phyloP scores from a whole-genome alignment of 2,329 filamentous ascomycete genomes.

The Fusarium dlaminii region DNA sequence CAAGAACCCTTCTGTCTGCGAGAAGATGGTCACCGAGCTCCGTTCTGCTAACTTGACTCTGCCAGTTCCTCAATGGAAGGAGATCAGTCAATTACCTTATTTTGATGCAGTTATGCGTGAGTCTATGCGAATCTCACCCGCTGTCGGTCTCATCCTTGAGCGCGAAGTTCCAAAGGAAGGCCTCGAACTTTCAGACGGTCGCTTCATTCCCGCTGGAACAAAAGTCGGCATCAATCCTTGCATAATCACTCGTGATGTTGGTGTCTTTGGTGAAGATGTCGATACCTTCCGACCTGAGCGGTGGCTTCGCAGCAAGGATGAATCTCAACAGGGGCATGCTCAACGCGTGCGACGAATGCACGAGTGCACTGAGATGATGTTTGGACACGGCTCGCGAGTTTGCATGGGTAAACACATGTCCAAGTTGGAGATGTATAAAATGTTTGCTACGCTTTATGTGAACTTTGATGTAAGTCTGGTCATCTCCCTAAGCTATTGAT shows the following conservation, averaged over 20 bases:
- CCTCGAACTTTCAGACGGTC: constrained; percentile 12
- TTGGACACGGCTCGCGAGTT: constrained; percentile 24
- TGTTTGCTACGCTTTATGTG: constrained; percentile 29
- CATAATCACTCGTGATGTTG: constrained; percentile 18
- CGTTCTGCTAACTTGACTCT: constrained; percentile 2
- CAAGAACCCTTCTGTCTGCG: constrained; percentile 10
- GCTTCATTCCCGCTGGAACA: constrained; percentile 10
- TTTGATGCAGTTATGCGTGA: constrained; percentile 33
- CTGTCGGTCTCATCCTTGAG: constrained; percentile 20
- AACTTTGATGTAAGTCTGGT: constrained; percentile 21
- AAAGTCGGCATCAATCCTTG: constrained; percentile 32
- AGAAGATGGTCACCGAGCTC: constrained; percentile 29
- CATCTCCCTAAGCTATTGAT: accelerated
- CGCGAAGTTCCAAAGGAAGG: constrained; percentile 23
- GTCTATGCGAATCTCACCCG: constrained; percentile 21
- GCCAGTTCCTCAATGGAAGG: constrained; percentile 27
- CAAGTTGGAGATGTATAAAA: constrained; percentile 31
- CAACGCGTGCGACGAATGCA: constrained; percentile 19
- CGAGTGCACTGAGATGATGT: constrained; percentile 31
- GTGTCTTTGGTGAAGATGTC: constrained; percentile 18
- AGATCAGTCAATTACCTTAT: constrained; percentile 18
- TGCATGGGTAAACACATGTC: constrained; percentile 36
- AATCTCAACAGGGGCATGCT: constrained; percentile 4
- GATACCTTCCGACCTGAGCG: constrained; percentile 27
- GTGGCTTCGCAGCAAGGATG: constrained; percentile 7